Conservation (phyloP, 805 yeast species). For the Teunomyces kruisii region DNA sequence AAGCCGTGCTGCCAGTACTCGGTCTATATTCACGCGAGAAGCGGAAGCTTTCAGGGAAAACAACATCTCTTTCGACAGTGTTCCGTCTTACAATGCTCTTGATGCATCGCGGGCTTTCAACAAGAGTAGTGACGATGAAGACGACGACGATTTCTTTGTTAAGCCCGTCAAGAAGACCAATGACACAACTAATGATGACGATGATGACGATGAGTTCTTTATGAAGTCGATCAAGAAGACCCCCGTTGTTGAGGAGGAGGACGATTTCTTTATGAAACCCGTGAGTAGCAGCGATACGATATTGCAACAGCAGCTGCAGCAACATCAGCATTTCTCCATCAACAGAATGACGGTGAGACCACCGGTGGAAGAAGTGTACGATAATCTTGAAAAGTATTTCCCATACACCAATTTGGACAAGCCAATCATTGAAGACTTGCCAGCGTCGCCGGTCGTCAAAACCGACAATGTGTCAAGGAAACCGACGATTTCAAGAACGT, state of each 20-base stretch:
- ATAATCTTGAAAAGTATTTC: constrained; percentile 86
- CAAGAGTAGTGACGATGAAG: constrained; percentile 21
- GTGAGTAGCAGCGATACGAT: background rate
- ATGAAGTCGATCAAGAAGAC: constrained; percentile 10
- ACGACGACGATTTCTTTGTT: constrained; percentile 17
- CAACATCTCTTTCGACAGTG: constrained; percentile 70
- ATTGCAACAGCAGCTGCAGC: no score
- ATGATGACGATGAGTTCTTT: constrained; percentile 16
- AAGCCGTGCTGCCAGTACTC: constrained; percentile 1
- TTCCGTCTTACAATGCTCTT: constrained; percentile 40
- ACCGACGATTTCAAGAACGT: constrained; percentile 42
- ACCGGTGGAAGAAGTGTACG: constrained; percentile 89
- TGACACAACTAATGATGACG: constrained; percentile 4
- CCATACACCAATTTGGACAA: constrained; percentile 91
- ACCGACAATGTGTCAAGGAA: constrained; percentile 12
- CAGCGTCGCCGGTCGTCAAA: constrained; percentile 47
- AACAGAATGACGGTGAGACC: constrained; percentile 74
- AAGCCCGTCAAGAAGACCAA: constrained; percentile 13
- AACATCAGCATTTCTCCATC: constrained; percentile 6
- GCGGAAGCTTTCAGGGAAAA: constrained; percentile 67
- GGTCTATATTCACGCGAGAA: constrained; percentile 10
- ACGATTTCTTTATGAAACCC: constrained; percentile 7
- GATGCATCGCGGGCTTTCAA: constrained; percentile 6
- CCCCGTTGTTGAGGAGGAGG: background rate
- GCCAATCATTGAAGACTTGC: constrained; percentile 78